Percentiles rank a stretch among this genome's conserved stretches.
phyloP scores from a whole-genome alignment of 75 land plant species.

The Selaginella moellendorffii region DNA sequence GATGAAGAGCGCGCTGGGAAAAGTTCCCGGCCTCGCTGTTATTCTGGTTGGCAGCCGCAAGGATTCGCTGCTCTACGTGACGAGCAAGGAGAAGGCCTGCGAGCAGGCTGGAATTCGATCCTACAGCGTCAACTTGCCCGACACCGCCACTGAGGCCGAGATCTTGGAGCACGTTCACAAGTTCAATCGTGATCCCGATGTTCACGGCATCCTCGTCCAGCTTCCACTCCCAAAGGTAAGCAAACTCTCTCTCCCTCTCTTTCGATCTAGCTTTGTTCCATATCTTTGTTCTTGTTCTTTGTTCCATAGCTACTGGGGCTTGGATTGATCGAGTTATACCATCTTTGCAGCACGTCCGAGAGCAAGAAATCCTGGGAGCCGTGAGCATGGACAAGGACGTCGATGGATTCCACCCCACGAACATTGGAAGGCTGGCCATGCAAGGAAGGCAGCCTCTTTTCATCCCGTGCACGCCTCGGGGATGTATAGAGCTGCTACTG shows the following conservation, averaged over 20 bases:
- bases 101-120: constrained; percentile 63
- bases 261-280: too few relatives aligned
- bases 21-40: constrained; percentile 67
- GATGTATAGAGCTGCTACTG: constrained; percentile 69
- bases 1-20: constrained; percentile 43
- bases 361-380: constrained; percentile 44
- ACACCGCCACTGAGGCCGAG: constrained; percentile 46
- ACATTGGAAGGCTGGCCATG: constrained; percentile 64
- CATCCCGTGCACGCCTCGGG: constrained; percentile 82
- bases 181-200: constrained; percentile 51
- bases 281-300: too few relatives aligned
- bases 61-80: constrained; percentile 69
- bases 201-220: constrained; percentile 87
- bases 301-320: too few relatives aligned
- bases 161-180: constrained; percentile 35
- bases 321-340: too few relatives aligned
- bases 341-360: constrained; percentile 55
- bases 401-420: constrained; percentile 77
- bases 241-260: too few relatives aligned
- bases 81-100: constrained; percentile 70
- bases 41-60: constrained; percentile 60
- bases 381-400: constrained; percentile 79
- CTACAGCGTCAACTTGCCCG: constrained; percentile 44
- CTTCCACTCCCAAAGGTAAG: constrained; percentile 81
- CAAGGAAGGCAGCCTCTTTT: constrained; percentile 59